Evolutionary conservation across 2,329 filamentous ascomycete genomes (phyloP).

Genomic region (Fusarium sp.): DNA sequence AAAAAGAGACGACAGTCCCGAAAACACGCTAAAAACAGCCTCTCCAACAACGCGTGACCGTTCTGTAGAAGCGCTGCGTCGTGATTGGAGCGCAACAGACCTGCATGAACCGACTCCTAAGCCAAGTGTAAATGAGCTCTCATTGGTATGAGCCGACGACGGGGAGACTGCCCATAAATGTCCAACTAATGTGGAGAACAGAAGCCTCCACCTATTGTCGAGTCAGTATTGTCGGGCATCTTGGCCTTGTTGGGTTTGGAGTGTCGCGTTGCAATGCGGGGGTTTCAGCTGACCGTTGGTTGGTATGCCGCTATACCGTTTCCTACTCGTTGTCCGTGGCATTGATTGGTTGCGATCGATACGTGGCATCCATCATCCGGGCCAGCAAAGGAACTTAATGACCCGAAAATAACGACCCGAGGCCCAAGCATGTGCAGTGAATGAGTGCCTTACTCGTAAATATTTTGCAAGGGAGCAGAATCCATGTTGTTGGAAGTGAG

Average conservation of each 20-base stretch:
- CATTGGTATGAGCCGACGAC: neutral
- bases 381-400: neutral
- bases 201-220: conserved; percentile 9
- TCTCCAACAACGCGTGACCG: conserved; percentile 16
- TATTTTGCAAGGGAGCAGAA: too few species aligned
- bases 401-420: neutral
- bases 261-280: conserved; percentile 1
- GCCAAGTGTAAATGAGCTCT: neutral
- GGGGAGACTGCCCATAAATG: neutral
- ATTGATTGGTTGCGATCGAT: neutral
- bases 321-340: neutral
- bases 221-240: neutral
- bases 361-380: neutral
- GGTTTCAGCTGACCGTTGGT: conserved; percentile 13
- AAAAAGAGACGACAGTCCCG: neutral
- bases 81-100: conserved; percentile 14
- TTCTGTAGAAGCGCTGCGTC: conserved; percentile 8
- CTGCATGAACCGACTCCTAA: neutral
- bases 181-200: conserved; percentile 7
- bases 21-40: conserved; percentile 10
- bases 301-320: neutral
- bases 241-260: neutral
- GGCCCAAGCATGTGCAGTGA: neutral
- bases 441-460: too few species aligned
- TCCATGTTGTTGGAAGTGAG: too few species aligned